phyloP scores from a whole-genome alignment of 2,329 filamentous ascomycete genomes.

The Macrophomina pseudophaseolina region DNA sequence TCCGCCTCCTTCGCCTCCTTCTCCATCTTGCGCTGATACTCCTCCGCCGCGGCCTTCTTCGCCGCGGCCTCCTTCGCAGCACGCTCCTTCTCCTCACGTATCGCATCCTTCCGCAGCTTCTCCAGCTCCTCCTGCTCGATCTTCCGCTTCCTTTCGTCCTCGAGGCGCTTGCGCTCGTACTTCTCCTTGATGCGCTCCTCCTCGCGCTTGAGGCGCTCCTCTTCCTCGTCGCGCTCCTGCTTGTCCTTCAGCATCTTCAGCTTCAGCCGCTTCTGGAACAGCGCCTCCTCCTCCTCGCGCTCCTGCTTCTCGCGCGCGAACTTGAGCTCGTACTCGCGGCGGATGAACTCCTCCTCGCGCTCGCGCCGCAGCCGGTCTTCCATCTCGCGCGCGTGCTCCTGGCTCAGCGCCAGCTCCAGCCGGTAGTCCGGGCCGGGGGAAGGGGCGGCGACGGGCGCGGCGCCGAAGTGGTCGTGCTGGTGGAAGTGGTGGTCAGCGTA shows the following conservation, averaged over 20 bases:
- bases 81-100: slow-evolving; percentile 36
- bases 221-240: slow-evolving; percentile 36
- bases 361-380: slow-evolving; percentile 34
- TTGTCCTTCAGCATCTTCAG: slow-evolving; percentile 41
- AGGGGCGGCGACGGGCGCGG: background rate
- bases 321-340: slow-evolving; percentile 27
- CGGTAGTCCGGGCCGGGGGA: slow-evolving; percentile 31
- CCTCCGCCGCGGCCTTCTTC: slow-evolving; percentile 43
- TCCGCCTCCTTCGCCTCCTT: slow-evolving; percentile 36
- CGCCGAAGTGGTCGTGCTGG: slow-evolving; percentile 28
- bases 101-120: slow-evolving; percentile 38
- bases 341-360: slow-evolving; percentile 36
- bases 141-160: slow-evolving; percentile 29
- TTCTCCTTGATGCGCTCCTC: slow-evolving; percentile 41
- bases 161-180: slow-evolving; percentile 38
- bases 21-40: slow-evolving; percentile 43
- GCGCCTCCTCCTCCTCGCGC: slow-evolving; percentile 42
- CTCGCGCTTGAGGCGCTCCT: slow-evolving; percentile 29
- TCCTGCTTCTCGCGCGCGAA: slow-evolving; percentile 26
- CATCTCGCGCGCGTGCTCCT: slow-evolving; percentile 17
- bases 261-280: slow-evolving; percentile 40
- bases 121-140: slow-evolving; percentile 37
- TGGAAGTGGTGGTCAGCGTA: slow-evolving; percentile 35
- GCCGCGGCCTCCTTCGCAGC: slow-evolving; percentile 38
- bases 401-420: slow-evolving; percentile 22